Evolutionary conservation across 1,284 basidiomycete species (phyloP), one percentile per base, ranked within the genome.

Genomic region (Ustilago crameri): DNA sequence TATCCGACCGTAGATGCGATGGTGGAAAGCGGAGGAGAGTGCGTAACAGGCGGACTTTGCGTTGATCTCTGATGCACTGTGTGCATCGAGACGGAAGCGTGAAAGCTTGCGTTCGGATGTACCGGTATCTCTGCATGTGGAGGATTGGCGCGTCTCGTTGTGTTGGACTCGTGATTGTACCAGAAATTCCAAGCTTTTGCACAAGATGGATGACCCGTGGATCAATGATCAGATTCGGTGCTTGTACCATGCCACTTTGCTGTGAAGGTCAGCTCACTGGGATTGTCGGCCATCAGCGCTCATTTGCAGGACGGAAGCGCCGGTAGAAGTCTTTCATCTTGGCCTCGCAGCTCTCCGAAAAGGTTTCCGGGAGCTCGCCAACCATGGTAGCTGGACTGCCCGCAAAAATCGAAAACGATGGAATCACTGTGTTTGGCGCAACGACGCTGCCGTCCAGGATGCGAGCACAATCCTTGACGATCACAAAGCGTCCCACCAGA

Each of bases 381-480:
- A 92, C 82, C 40, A 84, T 60, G 66, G 43, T 40, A 91, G 93
- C 93, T 78, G 96, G 95, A 52, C 92, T 93, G 10, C 96, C 96
- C 14, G 88, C 86, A 85, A 95, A 98, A 5, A 91, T 85, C 0
- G 93, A 89, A 70, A 96, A 86, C 3, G 92, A 91, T 0, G 95
- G 93, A 12, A 98, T 89, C 48, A 98, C 92, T 0, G 94, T 94
- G 62, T 93, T 93, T 14, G 95, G 91, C 3, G 95, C 91, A 5
- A 98, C 86, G 18, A 98, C 89, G 0, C 93, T 91, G 68, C 91
- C 90, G 82, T 95, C 93, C 62, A 89, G 91, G 63, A 92, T 90
- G 64, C 89, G 90, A 3, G 92, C 93, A 75, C 93, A 93, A 82
- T 98, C 95, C 82, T 98, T 97, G 84, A 98, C 94, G 69, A 97